Conservation (phyloP, 805 yeast genomes). For the Saccharomycopsis guyanensis region DNA sequence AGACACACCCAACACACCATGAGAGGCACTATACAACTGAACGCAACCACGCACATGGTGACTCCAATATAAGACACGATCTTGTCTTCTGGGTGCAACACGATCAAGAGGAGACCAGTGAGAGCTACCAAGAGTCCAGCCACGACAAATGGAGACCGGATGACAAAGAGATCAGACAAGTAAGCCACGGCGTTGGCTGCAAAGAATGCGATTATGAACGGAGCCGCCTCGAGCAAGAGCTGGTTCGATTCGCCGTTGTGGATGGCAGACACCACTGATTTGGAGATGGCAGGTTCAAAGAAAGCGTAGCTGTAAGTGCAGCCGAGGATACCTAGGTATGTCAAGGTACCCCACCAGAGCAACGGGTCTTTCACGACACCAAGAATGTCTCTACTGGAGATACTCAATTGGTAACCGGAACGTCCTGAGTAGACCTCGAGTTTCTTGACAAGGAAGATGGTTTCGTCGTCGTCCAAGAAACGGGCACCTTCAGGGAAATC, state of each 20-base stretch:
- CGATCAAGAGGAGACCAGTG: slow-evolving; percentile 12
- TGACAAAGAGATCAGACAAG: slow-evolving; percentile 5
- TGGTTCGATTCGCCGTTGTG: background rate
- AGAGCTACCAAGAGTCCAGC: slow-evolving; percentile 4
- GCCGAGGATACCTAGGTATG: slow-evolving; percentile 13
- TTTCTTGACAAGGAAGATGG: slow-evolving; percentile 17
- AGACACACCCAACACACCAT: slow-evolving; percentile 19
- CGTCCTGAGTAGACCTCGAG: slow-evolving; percentile 18
- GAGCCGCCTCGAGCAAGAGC: slow-evolving; percentile 15
- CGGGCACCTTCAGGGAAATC: slow-evolving; percentile 30
- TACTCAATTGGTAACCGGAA: slow-evolving; percentile 17
- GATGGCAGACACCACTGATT: background rate
- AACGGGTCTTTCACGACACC: slow-evolving; percentile 14
- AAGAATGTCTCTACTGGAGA: slow-evolving; percentile 8
- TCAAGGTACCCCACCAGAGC: slow-evolving; percentile 18
- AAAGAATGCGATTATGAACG: slow-evolving; percentile 15
- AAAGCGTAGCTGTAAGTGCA: slow-evolving; percentile 18
- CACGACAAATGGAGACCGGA: slow-evolving; percentile 15
- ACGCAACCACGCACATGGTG: slow-evolving; percentile 9
- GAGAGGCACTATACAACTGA: slow-evolving; percentile 16
- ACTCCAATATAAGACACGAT: slow-evolving; percentile 10
- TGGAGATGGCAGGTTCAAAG: slow-evolving; percentile 18
- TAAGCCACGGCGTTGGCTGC: slow-evolving; percentile 13
- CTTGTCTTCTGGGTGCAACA: background rate
- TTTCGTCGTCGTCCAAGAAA: slow-evolving; percentile 17